Conservation (phyloP, 257 asterid genomes). For the Nicotiana otophora region DNA sequence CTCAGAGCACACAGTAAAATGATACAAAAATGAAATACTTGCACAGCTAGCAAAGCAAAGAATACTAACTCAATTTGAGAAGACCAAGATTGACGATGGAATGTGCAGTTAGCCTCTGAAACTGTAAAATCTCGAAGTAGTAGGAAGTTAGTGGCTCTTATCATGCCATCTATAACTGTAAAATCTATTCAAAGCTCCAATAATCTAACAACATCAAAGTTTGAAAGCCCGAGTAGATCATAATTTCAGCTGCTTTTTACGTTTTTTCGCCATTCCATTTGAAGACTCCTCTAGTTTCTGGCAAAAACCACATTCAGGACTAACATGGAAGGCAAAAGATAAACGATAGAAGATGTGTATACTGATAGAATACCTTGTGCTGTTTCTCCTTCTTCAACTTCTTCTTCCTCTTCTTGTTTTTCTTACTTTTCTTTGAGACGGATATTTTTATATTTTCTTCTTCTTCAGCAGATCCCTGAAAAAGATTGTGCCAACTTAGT, state of each 20-base stretch:
- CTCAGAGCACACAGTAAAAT: background rate
- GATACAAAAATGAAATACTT: background rate
- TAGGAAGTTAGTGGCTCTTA: background rate
- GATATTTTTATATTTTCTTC: conserved; percentile 27
- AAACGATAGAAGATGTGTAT: background rate
- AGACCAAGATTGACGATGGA: background rate
- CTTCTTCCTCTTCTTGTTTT: conserved; percentile 48
- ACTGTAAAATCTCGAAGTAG: background rate
- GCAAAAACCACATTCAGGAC: conserved; percentile 4
- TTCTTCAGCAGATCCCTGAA: conserved; percentile 39
- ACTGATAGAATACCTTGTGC: conserved; percentile 25
- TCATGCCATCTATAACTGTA: background rate
- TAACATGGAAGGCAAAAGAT: background rate
- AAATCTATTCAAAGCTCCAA: background rate
- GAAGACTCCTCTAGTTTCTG: conserved; percentile 40
- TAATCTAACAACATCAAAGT: background rate
- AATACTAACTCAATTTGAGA: background rate
- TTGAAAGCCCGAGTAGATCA: conserved; percentile 14
- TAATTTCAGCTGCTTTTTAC: conserved; percentile 53
- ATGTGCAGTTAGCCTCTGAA: background rate
- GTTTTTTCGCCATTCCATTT: conserved; percentile 19
- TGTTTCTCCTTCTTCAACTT: conserved; percentile 37
- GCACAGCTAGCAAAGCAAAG: background rate
- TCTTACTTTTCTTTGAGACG: conserved; percentile 32
- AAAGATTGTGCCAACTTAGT: conserved; percentile 14